A percentile compares a stretch with the other conserved stretches of the same genome.
phyloP scores from a whole-genome alignment of 441 rosid genomes.

The Flueggea neowawraea region DNA sequence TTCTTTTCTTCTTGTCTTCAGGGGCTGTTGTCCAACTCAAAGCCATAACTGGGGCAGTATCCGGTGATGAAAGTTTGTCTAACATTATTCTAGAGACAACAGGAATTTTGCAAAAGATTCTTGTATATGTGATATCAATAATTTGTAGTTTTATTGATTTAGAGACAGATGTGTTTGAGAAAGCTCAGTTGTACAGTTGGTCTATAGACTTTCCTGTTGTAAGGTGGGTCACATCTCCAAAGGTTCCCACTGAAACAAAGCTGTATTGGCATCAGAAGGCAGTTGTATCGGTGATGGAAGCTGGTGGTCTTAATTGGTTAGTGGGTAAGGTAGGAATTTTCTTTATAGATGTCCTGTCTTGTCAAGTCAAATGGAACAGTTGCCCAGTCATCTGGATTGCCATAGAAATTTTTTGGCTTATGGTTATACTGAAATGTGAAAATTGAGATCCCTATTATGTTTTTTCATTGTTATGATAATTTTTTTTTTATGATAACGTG shows the following conservation, averaged over 20 bases:
- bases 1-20: conserved; percentile 18
- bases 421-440: too few species aligned
- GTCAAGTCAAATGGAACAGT: conserved; percentile 7
- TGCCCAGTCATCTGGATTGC: neutral
- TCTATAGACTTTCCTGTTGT: conserved; percentile 25
- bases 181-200: conserved; percentile 35
- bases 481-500: too few species aligned
- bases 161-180: conserved; percentile 31
- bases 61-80: conserved; percentile 51
- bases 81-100: conserved; percentile 39
- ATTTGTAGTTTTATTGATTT: conserved; percentile 51
- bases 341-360: conserved; percentile 18
- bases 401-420: too few species aligned
- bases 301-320: conserved; percentile 92
- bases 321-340: conserved; percentile 90
- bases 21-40: conserved; percentile 79
- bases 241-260: conserved; percentile 37
- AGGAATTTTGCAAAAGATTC: conserved; percentile 48
- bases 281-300: conserved; percentile 80
- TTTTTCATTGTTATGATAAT: too few species aligned
- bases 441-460: too few species aligned
- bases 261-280: conserved; percentile 70
- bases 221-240: conserved; percentile 20
- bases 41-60: conserved; percentile 43
- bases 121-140: conserved; percentile 58